Base-by-base conservation (phyloP, 345 rosid genomes). In the Raphanus raphanistrum region DNA sequence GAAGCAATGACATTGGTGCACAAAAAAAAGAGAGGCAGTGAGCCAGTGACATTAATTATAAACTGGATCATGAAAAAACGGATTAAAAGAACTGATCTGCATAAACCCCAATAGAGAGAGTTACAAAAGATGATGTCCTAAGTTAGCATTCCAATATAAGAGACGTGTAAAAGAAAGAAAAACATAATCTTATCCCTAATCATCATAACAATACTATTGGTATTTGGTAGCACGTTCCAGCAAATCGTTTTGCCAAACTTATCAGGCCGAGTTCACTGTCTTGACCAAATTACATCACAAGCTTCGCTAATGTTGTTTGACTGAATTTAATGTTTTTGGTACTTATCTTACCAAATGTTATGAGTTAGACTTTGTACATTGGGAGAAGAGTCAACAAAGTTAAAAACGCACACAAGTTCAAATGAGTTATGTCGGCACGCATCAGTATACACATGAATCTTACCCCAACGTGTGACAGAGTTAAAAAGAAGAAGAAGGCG, bases 391-490 rank as follows among this genome's bases (percentile, higher is more conserved):
- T 64, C 33, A 5, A 64, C n/a, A 67, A 28, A 29, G 66, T 28
- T 16, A 57, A 57, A n/a, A 11, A 13, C 13, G 21, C 5, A 13
- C 16, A 45, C 28, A 6, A 12, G 8, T 8, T 45, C 25, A 12
- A 29, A 63, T 12, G 2, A 68, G 29, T n/a, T 48, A 60, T 48
- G 69, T 61, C 68, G 41, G 48, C 54, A 54, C 11, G 28, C 33
- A 50, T 52, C 36, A 29, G 21, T 28, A 38, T 21, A n/a, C 73
- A 59, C 68, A 68, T 59, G 67, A 29, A 58, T 66, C 59, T n/a
- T 11, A 41, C 48, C 48, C 45, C 3, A 41, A 41, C 1, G 41
- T 35, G 48, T 10, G 48, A 10, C 13, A 10, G 48, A 41, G 48
- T 41, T 41, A 41, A 41, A 41, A 41, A 4, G 12, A 41, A 41